A percentile compares a stretch with the other conserved stretches of the same genome.
Conservation (phyloP, 176 grass and related monocot species). For the Olyra latifolia region DNA sequence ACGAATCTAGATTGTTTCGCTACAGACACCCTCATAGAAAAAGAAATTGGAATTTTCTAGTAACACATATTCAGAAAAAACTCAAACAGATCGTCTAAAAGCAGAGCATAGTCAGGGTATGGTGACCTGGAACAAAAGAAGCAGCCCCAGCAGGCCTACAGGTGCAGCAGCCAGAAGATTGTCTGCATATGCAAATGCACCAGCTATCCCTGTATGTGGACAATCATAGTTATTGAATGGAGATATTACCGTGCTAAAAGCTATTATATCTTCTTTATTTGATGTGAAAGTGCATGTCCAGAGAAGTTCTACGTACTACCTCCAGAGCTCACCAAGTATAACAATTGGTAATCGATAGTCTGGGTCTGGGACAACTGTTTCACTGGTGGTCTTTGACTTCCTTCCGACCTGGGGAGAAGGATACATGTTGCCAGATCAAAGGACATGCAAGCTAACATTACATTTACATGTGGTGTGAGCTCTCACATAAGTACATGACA, state of each 20-base stretch:
- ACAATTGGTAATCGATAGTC: conserved; percentile 87
- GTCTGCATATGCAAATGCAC: conserved; percentile 73
- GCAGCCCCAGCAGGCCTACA: conserved; percentile 72
- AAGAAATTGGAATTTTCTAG: neutral
- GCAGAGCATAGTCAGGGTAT: conserved; percentile 7
- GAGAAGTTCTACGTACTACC: conserved; percentile 31
- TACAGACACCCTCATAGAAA: neutral
- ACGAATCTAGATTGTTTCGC: neutral
- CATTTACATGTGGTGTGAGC: neutral
- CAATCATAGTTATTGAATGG: neutral
- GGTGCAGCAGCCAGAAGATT: conserved; percentile 85
- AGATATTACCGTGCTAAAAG: neutral
- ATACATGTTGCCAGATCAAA: neutral
- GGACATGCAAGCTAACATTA: neutral
- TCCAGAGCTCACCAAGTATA: conserved; percentile 75
- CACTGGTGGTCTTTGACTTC: conserved; percentile 59
- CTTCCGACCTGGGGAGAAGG: conserved; percentile 60
- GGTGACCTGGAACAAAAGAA: conserved; percentile 78
- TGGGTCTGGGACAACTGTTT: conserved; percentile 73
- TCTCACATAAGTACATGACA: neutral
- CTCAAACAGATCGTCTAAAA: conserved; percentile 9
- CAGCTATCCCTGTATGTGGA: conserved; percentile 61
- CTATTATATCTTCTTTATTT: neutral
- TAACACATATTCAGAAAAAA: conserved; percentile 1
- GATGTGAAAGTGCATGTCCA: conserved; percentile 6